A percentile compares a stretch with the other conserved stretches of the same genome.
These are phyloP conservation scores for Hyaloperonospora arabidopsidis DNA, from an alignment of 352 stramenopile species.

Conservation along the genomic window DNA sequence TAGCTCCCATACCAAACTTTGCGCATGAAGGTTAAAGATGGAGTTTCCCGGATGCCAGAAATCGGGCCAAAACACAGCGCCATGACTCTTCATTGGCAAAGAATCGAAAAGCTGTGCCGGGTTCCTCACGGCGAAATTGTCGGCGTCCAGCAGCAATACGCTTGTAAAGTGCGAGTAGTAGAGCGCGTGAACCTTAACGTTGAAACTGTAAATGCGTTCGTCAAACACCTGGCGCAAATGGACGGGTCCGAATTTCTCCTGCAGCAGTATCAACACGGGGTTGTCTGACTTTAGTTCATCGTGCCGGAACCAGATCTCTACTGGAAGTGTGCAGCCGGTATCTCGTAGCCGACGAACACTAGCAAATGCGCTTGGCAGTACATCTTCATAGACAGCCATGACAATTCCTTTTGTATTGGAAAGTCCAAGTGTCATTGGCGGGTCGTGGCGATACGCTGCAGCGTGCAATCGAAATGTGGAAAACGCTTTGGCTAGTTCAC, in stretches of 20 bases:
- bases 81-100: slow-evolving; percentile 20
- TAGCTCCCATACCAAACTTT: slow-evolving; percentile 49
- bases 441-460: slow-evolving; percentile 46
- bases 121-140: slow-evolving; percentile 40
- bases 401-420: slow-evolving; percentile 28
- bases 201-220: slow-evolving; percentile 39
- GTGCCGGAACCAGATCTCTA: slow-evolving; percentile 51
- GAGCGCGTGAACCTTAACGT: slow-evolving; percentile 43
- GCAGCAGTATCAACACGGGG: slow-evolving; percentile 27
- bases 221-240: slow-evolving; percentile 41
- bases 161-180: slow-evolving; percentile 46
- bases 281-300: slow-evolving; percentile 38
- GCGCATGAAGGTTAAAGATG: slow-evolving; percentile 54
- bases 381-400: slow-evolving; percentile 40
- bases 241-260: slow-evolving; percentile 29
- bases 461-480: slow-evolving; percentile 44
- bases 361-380: slow-evolving; percentile 43
- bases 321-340: slow-evolving; percentile 31
- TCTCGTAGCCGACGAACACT: slow-evolving; percentile 37
- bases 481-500: slow-evolving; percentile 49
- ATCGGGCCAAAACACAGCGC: slow-evolving; percentile 46
- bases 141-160: slow-evolving; percentile 40
- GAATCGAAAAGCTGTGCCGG: slow-evolving; percentile 39
- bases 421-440: slow-evolving; percentile 25
- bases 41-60: slow-evolving; percentile 44